Percentiles rank a stretch among this genome's conserved stretches.
phyloP scores from a whole-genome alignment of 768 basidiomycete species.

The Russula sp. region DNA sequence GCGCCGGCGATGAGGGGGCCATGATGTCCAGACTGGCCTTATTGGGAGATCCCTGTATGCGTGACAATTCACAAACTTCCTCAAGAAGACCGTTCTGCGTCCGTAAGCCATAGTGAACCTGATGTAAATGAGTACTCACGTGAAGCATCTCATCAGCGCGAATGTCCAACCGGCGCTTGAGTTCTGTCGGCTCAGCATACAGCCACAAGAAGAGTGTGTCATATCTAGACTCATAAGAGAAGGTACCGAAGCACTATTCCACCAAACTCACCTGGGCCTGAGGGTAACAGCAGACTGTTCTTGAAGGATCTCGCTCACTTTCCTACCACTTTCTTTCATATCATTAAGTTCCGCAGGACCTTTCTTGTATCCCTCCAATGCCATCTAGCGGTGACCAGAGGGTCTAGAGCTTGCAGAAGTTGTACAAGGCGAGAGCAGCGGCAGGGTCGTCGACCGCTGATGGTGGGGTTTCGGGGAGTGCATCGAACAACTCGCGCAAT shows the following conservation, averaged over 20 bases:
- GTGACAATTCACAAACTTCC: conserved; percentile 63
- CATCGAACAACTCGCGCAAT: conserved; percentile 50
- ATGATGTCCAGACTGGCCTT: background rate
- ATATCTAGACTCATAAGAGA: conserved; percentile 51
- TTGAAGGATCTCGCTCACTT: conserved; percentile 62
- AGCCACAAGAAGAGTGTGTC: conserved; percentile 89
- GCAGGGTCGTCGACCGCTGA: conserved; percentile 54
- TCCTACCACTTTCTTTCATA: conserved; percentile 70
- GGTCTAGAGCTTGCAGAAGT: conserved; percentile 68
- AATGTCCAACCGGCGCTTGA: conserved; percentile 67
- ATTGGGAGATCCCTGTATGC: conserved; percentile 28
- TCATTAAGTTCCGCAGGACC: conserved; percentile 72
- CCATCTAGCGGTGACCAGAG: conserved; percentile 74
- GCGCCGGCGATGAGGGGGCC: background rate
- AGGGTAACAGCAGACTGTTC: conserved; percentile 52
- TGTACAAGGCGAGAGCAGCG: conserved; percentile 60
- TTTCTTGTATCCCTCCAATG: conserved; percentile 96
- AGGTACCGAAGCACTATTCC: conserved; percentile 3
- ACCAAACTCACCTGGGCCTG: conserved; percentile 49
- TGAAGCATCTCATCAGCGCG: conserved; percentile 90
- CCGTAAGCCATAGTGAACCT: conserved; percentile 17
- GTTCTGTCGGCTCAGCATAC: conserved; percentile 60
- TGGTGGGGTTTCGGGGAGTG: conserved; percentile 59
- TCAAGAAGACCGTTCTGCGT: conserved; percentile 57
- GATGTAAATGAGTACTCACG: conserved; percentile 44